Evolutionary conservation across 2,329 filamentous ascomycete species (phyloP), one percentile per base, ranked within the genome.

Genomic region (Pseudohalonectria lignicola): DNA sequence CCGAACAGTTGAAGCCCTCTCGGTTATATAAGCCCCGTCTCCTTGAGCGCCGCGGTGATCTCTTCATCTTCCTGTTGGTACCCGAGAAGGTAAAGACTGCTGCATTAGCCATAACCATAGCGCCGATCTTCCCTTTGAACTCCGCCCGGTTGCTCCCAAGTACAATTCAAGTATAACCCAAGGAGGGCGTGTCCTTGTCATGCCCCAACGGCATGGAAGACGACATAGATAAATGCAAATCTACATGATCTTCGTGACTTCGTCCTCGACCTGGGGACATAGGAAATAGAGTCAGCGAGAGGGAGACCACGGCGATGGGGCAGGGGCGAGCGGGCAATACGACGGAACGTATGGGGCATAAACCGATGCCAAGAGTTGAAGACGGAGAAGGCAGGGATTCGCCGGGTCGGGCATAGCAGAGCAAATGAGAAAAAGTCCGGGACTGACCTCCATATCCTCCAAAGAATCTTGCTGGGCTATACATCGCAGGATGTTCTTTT

Each of bases 361-460:
- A n/a, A n/a, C n/a, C n/a, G n/a, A n/a, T n/a, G n/a, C n/a, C n/a
- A n/a, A n/a, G n/a, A n/a, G n/a, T n/a, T n/a, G n/a, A n/a, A n/a
- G n/a, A n/a, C n/a, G n/a, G n/a, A n/a, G n/a, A n/a, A n/a, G n/a
- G n/a, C n/a, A n/a, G n/a, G n/a, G n/a, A n/a, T n/a, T n/a, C n/a
- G n/a, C n/a, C n/a, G n/a, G n/a, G n/a, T n/a, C n/a, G n/a, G n/a
- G n/a, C n/a, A n/a, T n/a, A n/a, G n/a, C n/a, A n/a, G n/a, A n/a
- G n/a, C n/a, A n/a, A n/a, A n/a, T n/a, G n/a, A n/a, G n/a, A n/a
- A n/a, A n/a, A n/a, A n/a, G n/a, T n/a, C 17, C 25, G 23, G 6
- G 46, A 79, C 86, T 78, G 64, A 98, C 92, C 86, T 98, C 92
- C 81, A 96, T 94, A 56, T 98, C 92, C 66, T 98, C 92, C 40